phyloP scores from a whole-genome alignment of 1,139 yeast species.

The Yamadazyma mexicana region DNA sequence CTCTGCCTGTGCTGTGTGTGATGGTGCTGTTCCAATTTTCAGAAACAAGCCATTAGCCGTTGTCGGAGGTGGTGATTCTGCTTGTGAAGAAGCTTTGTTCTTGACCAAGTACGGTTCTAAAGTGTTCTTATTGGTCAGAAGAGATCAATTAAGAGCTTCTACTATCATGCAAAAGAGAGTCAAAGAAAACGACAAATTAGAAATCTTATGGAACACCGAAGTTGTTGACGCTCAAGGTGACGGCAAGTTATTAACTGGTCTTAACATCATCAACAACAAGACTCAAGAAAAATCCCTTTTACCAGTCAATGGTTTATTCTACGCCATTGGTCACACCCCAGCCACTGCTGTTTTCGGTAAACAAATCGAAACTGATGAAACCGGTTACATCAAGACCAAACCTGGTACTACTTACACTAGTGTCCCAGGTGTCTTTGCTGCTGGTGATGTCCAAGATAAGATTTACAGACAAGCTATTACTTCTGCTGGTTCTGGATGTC shows the following conservation, averaged over 20 bases:
- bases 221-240: constrained; percentile 90
- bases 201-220: constrained; percentile 84
- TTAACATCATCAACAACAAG: constrained; percentile 67
- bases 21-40: constrained; percentile 98
- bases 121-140: constrained; percentile 89
- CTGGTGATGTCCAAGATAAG: constrained; percentile 98
- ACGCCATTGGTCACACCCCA: constrained; percentile 97
- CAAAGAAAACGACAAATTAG: constrained; percentile 78
- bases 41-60: constrained; percentile 97
- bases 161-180: constrained; percentile 96
- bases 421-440: constrained; percentile 93
- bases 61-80: constrained; percentile 98
- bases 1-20: constrained; percentile 99
- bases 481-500: constrained; percentile 98
- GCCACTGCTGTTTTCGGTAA: constrained; percentile 77
- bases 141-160: constrained; percentile 91
- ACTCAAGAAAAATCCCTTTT: constrained; percentile 69
- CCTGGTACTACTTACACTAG: constrained; percentile 90
- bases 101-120: constrained; percentile 96
- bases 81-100: constrained; percentile 97
- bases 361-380: constrained; percentile 81
- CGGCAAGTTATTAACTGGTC: constrained; percentile 67
- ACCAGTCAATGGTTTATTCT: constrained; percentile 87
- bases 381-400: constrained; percentile 81
- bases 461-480: constrained; percentile 98